Evolutionary conservation across 176 grass and related monocot genomes (phyloP).

Genomic region (Oryza glaberrima): DNA sequence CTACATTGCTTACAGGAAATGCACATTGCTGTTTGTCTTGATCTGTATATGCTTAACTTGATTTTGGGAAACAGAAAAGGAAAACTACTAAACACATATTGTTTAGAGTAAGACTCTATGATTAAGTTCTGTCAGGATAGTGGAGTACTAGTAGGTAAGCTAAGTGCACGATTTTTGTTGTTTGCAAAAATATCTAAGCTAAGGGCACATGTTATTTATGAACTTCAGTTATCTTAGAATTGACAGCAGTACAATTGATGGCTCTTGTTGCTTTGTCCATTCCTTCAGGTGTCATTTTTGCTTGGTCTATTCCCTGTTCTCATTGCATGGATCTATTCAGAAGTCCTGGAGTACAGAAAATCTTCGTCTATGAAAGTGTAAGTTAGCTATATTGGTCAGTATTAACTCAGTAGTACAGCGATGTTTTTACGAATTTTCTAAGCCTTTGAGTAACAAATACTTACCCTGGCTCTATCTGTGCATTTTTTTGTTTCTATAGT

Average conservation of each 20-base stretch:
- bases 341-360: conserved; percentile 62
- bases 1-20: not conserved
- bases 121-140: not conserved
- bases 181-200: not conserved
- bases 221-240: not conserved
- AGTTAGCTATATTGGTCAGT: conserved; percentile 9
- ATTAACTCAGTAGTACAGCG: not conserved
- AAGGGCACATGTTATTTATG: not conserved
- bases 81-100: not conserved
- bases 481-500: conserved; percentile 39
- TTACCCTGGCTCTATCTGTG: not conserved
- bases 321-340: conserved; percentile 74
- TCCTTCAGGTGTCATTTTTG: conserved; percentile 70
- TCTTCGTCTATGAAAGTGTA: conserved; percentile 64
- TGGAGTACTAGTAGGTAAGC: not conserved
- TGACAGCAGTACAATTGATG: not conserved
- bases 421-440: not conserved
- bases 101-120: not conserved
- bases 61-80: not conserved
- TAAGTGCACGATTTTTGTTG: not conserved
- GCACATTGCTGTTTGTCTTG: not conserved
- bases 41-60: not conserved
- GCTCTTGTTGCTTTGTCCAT: not conserved
- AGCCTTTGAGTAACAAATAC: conserved; percentile 10
- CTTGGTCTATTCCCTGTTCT: conserved; percentile 61